A percentile compares a stretch with the other conserved stretches of the same genome.
These are phyloP conservation scores for Metarhizium anisopliae DNA, from an alignment of 2,329 filamentous ascomycete genomes.

Conservation along the genomic window DNA sequence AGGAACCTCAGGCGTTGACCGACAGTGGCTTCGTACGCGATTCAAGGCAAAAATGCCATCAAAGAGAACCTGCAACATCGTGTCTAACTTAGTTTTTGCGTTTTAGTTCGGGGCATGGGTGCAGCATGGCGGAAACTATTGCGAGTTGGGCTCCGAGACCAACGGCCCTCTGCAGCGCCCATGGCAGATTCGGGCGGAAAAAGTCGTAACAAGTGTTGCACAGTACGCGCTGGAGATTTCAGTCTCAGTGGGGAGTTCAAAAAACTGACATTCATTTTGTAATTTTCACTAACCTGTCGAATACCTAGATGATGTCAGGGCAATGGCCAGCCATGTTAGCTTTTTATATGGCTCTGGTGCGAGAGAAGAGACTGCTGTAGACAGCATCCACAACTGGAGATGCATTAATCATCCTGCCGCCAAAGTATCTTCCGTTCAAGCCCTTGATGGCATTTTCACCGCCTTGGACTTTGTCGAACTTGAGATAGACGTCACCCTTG, in stretches of 20 bases:
- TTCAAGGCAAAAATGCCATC: neutral
- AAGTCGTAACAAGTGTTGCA: neutral
- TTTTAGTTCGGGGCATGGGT: constrained; percentile 7
- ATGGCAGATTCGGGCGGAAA: neutral
- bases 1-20: constrained; percentile 2
- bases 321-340: constrained; percentile 40
- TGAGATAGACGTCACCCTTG: constrained; percentile 93
- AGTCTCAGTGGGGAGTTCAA: neutral
- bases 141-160: neutral
- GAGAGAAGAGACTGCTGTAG: constrained; percentile 93
- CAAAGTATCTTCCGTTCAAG: constrained; percentile 94
- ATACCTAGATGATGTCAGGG: constrained; percentile 39
- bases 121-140: neutral
- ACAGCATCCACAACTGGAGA: constrained; percentile 96
- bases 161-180: neutral
- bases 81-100: constrained; percentile 7
- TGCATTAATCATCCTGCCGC: constrained; percentile 84
- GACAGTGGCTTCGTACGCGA: constrained; percentile 3
- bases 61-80: constrained; percentile 6
- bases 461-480: constrained; percentile 91
- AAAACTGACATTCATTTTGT: constrained; percentile 2
- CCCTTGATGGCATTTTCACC: constrained; percentile 97
- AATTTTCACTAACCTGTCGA: constrained; percentile 25
- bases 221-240: neutral
- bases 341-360: constrained; percentile 68